These are phyloP conservation scores for Pythium folliculosum DNA, from an alignment of 352 stramenopile genomes.

Conservation along the genomic window DNA sequence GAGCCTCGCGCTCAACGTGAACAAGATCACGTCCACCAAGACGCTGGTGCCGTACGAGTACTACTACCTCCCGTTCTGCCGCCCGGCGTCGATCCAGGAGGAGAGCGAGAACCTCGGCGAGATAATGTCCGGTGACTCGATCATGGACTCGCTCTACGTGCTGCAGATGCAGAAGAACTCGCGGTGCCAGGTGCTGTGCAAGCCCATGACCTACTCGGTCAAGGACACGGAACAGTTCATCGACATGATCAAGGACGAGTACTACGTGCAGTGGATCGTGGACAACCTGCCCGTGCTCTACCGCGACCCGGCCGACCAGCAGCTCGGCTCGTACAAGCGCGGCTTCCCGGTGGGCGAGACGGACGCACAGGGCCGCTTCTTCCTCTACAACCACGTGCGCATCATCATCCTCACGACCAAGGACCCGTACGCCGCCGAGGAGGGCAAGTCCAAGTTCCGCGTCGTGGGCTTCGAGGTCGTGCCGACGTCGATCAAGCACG, in stretches of 20 bases:
- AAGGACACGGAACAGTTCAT: constrained; percentile 85
- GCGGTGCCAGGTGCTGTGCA: constrained; percentile 90
- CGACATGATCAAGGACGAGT: constrained; percentile 94
- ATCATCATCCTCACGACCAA: constrained; percentile 94
- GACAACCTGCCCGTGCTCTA: constrained; percentile 92
- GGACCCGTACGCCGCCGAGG: constrained; percentile 74
- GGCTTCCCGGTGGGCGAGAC: constrained; percentile 93
- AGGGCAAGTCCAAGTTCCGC: constrained; percentile 72
- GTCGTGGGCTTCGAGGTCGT: constrained; percentile 97
- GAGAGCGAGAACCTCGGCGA: constrained; percentile 92
- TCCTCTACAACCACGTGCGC: constrained; percentile 98
- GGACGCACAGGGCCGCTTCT: constrained; percentile 90
- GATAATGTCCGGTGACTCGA: constrained; percentile 91
- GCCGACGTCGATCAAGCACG: constrained; percentile 94
- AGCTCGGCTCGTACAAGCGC: constrained; percentile 82
- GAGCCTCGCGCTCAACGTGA: constrained; percentile 93
- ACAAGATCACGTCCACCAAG: constrained; percentile 98
- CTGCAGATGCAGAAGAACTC: constrained; percentile 90
- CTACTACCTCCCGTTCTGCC: constrained; percentile 97
- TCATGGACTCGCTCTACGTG: constrained; percentile 91
- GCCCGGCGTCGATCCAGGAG: constrained; percentile 76
- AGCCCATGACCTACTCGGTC: constrained; percentile 80
- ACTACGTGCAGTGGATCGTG: constrained; percentile 94
- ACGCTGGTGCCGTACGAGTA: constrained; percentile 99
- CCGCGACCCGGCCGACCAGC: constrained; percentile 72